Evolutionary conservation across 108 stramenopile species (phyloP), one percentile per base, ranked within the genome.

Genomic region (Parmales sp.): DNA sequence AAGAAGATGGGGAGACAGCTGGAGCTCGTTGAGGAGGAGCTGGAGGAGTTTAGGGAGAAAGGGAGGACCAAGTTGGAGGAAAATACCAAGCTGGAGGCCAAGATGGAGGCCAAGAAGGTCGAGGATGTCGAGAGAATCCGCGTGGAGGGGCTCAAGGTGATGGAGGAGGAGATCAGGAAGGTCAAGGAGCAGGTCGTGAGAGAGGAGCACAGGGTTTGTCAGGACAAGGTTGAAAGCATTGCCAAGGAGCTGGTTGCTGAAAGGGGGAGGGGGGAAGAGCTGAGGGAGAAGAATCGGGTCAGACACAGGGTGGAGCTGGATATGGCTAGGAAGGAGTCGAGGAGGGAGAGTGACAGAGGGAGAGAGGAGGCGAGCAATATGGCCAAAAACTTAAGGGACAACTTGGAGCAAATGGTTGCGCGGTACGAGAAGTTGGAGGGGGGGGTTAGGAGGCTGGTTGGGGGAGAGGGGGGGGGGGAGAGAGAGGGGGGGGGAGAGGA

Each of bases 131-230:
- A 3, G 54, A 4, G 3, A 34, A 34, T 13, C 26, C 11, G 31
- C 54, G 54, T 34, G 46, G 2, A 48, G 46, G 19, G n/a, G n/a
- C n/a, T n/a, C n/a, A n/a, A n/a, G n/a, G n/a, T n/a, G n/a, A 43
- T 8, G 41, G 54, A 60, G 54, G 54, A 29, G 31, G 36, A 28
- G 54, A 60, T 60, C 5, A 60, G 54, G 54, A 34, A 60, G n/a
- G 54, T 20, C 54, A 60, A 13, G 3, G 54, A 34, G 54, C 31
- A 60, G 54, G 11, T 60, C 8, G 20, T 28, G 31, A 34, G 26
- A 4, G 20, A 60, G 54, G 16, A 34, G n/a, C 31, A 19, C 31
- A 13, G 31, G 54, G 31, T 18, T 28, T 11, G 26, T 3, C 29
- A 19, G n/a, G 54, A 60, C 29, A 34, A 3, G 16, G 54, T 60